Base-by-base conservation (phyloP, 1,139 yeast genomes). In the Zygosaccharomyces pseudobailii region DNA sequence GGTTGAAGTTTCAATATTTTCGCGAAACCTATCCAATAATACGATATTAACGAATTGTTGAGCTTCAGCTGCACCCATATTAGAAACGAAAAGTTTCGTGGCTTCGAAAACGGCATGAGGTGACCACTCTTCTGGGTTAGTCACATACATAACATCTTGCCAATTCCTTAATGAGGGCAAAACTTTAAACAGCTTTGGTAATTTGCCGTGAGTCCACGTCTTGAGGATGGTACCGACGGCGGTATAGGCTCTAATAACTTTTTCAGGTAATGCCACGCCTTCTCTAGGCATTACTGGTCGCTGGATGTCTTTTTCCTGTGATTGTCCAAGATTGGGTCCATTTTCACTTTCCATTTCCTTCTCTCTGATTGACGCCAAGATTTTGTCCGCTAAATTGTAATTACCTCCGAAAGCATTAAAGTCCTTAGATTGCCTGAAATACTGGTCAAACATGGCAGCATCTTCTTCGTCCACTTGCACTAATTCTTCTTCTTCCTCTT, bases 91-190 rank as follows among this genome's bases (percentile, higher is more conserved):
- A 42, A 92, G 71, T 66, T 89, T 87, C 8, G 98, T 88, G 3
- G 97, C 98, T 67, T 94, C 97, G 63, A 85, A 92, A 2, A 86
- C 83, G 2, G 95, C 96, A 63, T 90, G 94, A n/a, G 97, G 92
- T 5, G 97, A 87, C 99, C 99, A 92, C 27, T 75, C 72, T 52
- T 82, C 88, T 8, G 98, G 98, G 57, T 87, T 81, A 3, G 98
- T 90, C 25, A 92, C 97, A 61, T 82, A 90, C 35, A 92, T 72
- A 32, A 94, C 86, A 66, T 92, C 97, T 65, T 89, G 89, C 99
- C 99, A 92, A 68, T 90, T 90, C 57, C 80, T 83, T 56, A 92
- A 75, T 6, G 95, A 80, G 33, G 99, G 99, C 50, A 94, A 79
- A 50, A 92, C 95, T 66, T 92, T 92, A 74, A 92, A 92, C 34